A percentile compares a stretch with the other conserved stretches of the same genome.
Conservation (phyloP, 2,329 filamentous ascomycete genomes). For the Escovopsis weberi region DNA sequence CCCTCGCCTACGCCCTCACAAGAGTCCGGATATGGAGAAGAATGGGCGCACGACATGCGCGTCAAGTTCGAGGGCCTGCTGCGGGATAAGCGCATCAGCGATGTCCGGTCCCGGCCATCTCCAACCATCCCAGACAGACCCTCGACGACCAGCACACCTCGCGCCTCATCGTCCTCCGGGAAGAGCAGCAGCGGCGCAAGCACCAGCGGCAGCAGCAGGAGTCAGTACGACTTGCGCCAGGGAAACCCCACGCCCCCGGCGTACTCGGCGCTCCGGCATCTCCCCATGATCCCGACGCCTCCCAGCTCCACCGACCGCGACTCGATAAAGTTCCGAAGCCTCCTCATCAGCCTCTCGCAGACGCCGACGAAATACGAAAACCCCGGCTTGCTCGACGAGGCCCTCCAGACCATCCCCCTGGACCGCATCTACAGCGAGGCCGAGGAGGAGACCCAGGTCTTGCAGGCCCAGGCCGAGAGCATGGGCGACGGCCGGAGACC, state of each 20-base stretch:
- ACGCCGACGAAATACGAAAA: slow-evolving; percentile 95
- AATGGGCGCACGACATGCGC: slow-evolving; percentile 65
- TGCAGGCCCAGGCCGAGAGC: slow-evolving; percentile 77
- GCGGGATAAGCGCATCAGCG: slow-evolving; percentile 74
- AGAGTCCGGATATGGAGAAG: slow-evolving; percentile 43
- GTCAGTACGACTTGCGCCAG: slow-evolving; percentile 32
- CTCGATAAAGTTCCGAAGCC: slow-evolving; percentile 64
- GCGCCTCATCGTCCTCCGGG: slow-evolving; percentile 15
- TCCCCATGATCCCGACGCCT: slow-evolving; percentile 51
- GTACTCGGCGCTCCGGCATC: slow-evolving; percentile 34
- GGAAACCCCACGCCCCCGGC: slow-evolving; percentile 29
- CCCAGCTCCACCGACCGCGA: slow-evolving; percentile 50
- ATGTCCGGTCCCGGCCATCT: slow-evolving; percentile 50
- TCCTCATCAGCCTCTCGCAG: slow-evolving; percentile 70
- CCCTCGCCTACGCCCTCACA: slow-evolving; percentile 14
- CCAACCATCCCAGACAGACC: slow-evolving; percentile 36
- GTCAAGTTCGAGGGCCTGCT: slow-evolving; percentile 77
- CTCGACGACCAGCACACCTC: slow-evolving; percentile 33
- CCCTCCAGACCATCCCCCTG: slow-evolving; percentile 69
- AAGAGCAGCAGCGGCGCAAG: no score
- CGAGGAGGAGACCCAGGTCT: slow-evolving; percentile 80
- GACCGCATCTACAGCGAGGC: slow-evolving; percentile 88
- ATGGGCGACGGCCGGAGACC: slow-evolving; percentile 67
- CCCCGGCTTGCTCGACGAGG: slow-evolving; percentile 84
- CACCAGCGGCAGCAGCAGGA: no score